A percentile compares a stretch with the other conserved stretches of the same genome.
phyloP scores from a whole-genome alignment of 306 rosid genomes.

The Dryas octopetala region DNA sequence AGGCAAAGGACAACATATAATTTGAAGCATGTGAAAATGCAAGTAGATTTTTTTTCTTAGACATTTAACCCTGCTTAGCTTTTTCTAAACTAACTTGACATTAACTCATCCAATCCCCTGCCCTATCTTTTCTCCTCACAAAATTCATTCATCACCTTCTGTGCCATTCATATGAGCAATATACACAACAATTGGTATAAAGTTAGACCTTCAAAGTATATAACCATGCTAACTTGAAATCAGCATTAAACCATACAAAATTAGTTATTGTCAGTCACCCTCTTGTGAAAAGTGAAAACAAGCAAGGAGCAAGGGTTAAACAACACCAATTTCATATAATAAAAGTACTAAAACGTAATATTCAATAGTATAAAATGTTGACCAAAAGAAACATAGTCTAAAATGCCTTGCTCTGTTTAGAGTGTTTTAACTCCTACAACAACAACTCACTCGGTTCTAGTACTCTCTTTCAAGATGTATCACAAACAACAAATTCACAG shows the following conservation, averaged over 20 bases:
- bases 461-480: slow-evolving; percentile 13
- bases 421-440: not conserved
- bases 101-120: not conserved
- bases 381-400: not conserved
- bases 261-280: not conserved
- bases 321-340: not conserved
- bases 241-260: no score
- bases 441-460: not conserved
- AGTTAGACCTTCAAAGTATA: not conserved
- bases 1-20: no score
- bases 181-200: not conserved
- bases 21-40: no score
- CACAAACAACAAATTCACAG: slow-evolving; percentile 6
- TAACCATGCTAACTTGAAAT: not conserved
- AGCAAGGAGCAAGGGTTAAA: not conserved
- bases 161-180: no score
- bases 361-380: not conserved
- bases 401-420: not conserved
- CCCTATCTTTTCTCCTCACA: not conserved
- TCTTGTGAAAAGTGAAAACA: not conserved
- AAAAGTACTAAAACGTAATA: not conserved
- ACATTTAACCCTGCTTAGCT: no score
- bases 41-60: no score
- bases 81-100: no score
- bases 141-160: no score